Percentiles rank a stretch among this genome's conserved stretches.
phyloP scores from a whole-genome alignment of 2,329 filamentous ascomycete species.

The Periglandula ipomoeae region DNA sequence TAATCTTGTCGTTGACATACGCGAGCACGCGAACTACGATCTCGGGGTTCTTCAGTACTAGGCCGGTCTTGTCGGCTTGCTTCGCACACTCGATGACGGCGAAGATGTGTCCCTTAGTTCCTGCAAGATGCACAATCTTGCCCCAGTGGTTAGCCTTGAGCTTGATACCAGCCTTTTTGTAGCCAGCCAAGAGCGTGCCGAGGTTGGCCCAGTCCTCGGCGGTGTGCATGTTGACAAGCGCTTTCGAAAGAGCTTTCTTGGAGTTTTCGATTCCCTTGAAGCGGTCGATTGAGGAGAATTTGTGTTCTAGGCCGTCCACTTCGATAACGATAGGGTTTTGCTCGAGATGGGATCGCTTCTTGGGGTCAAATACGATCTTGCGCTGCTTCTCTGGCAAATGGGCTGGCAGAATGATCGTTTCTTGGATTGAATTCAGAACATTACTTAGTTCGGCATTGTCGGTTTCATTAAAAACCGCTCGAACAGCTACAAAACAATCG shows the following conservation, averaged over 20 bases:
- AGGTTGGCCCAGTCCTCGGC: slow-evolving; percentile 44
- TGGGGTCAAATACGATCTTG: slow-evolving; percentile 40
- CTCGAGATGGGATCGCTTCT: slow-evolving; percentile 38
- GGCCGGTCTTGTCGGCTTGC: slow-evolving; percentile 34
- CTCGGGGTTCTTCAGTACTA: slow-evolving; percentile 33
- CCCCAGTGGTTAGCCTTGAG: slow-evolving; percentile 25
- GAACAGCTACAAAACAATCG: slow-evolving; percentile 18
- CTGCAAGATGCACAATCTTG: slow-evolving; percentile 33
- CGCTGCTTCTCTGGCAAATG: slow-evolving; percentile 46
- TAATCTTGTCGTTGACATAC: slow-evolving; percentile 28
- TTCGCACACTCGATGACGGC: slow-evolving; percentile 42
- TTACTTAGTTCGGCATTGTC: slow-evolving; percentile 45
- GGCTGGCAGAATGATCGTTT: slow-evolving; percentile 51
- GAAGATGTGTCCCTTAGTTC: slow-evolving; percentile 30
- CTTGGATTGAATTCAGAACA: slow-evolving; percentile 43
- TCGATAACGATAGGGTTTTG: slow-evolving; percentile 49
- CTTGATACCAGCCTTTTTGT: slow-evolving; percentile 31
- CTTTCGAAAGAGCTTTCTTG: slow-evolving; percentile 25
- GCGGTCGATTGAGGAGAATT: slow-evolving; percentile 39
- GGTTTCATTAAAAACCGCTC: slow-evolving; percentile 38
- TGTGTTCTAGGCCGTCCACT: slow-evolving; percentile 46
- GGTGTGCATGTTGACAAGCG: slow-evolving; percentile 36
- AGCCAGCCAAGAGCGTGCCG: slow-evolving; percentile 40
- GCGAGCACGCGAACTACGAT: slow-evolving; percentile 22
- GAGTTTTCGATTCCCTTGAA: slow-evolving; percentile 34